Percentiles rank a stretch among this genome's conserved stretches.
These are phyloP conservation scores for Wickerhamomyces bisporus DNA, from an alignment of 805 yeast genomes.

Conservation along the genomic window DNA sequence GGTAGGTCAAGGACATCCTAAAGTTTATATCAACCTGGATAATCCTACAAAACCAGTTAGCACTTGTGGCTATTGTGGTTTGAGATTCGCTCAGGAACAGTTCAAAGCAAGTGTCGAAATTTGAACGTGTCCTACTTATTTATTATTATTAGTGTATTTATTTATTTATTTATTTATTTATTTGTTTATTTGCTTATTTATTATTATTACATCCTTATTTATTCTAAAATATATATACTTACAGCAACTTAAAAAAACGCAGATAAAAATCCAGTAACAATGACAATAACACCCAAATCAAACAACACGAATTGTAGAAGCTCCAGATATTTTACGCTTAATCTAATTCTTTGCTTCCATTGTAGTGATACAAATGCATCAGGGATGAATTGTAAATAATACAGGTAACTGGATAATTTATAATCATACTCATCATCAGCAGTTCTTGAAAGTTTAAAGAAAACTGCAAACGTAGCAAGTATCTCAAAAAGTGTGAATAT, in stretches of 20 bases:
- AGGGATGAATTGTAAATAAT: slow-evolving; percentile 18
- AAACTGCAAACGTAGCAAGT: slow-evolving; percentile 14
- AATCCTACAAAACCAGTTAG: slow-evolving; percentile 51
- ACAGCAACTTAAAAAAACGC: slow-evolving; percentile 13
- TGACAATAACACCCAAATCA: slow-evolving; percentile 18
- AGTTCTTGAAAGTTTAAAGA: slow-evolving; percentile 6
- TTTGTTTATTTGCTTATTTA: not conserved
- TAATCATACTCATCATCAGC: slow-evolving; percentile 20
- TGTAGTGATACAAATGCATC: slow-evolving; percentile 11
- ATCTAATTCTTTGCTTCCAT: slow-evolving; percentile 18
- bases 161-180: slow-evolving; percentile 3
- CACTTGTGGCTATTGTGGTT: slow-evolving; percentile 79
- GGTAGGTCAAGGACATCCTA: slow-evolving; percentile 76
- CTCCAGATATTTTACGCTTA: slow-evolving; percentile 22
- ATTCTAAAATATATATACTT: too few species aligned
- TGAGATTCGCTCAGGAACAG: slow-evolving; percentile 39
- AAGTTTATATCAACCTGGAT: slow-evolving; percentile 74
- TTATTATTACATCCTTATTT: slow-evolving; percentile 7
- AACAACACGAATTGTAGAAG: slow-evolving; percentile 18
- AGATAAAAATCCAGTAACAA: slow-evolving; percentile 18
- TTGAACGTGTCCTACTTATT: slow-evolving; percentile 1
- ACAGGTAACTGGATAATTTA: slow-evolving; percentile 16
- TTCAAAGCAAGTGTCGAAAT: slow-evolving; percentile 14
- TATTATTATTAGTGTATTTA: slow-evolving; percentile 1
- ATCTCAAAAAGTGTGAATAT: slow-evolving; percentile 17